Base-by-base conservation (phyloP, 1,284 basidiomycete species). In the Microbotryum scabiosae region DNA sequence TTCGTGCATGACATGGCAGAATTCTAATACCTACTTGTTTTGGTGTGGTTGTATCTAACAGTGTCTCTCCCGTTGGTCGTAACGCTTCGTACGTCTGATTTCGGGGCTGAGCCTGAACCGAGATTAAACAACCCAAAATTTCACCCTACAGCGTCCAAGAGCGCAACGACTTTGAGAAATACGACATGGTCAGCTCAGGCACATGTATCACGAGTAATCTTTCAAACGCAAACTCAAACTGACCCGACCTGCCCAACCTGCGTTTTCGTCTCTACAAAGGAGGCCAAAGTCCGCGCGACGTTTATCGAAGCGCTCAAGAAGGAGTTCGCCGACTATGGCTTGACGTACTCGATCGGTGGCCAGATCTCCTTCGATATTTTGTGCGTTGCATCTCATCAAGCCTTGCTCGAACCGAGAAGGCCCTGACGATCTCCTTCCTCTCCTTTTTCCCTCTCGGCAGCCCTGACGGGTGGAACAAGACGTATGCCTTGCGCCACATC, bases 311-410 rank as follows among this genome's bases (percentile, higher is more conserved):
- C 81, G n/a, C 81, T 99, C 59, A 79, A 83, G 73, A 82, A 88
- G 70, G 85, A 87, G 72, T 97, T 97, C 76, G 73, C 84, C 23
- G 85, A 94, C 73, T 89, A 90, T 71, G 84, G 83, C 55, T 79
- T 99, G 57, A 97, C 89, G 1, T 97, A 81, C 76, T 82, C 91
- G n/a, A 93, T 98, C 66, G 94, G 94, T 56, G 96, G 96, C 18
- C 84, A 97, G 78, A 94, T 98, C 70, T 93, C 89, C 10, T 98
- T 98, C 73, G 96, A 98, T 72, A 78, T 96, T 61, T 97, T 96
- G 66, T 68, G 10, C 50, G 62, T 55, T 46, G 20, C 5, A 2
- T 18, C 36, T 18, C 8, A 9, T 30, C 30, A 30, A 45, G 16
- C 36, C 30, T 4, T 92, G 16, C 51, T 41, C 36, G 14, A 41